Evolutionary conservation across 306 rosid genomes (phyloP).

Genomic region (Pyrus betulifolia): DNA sequence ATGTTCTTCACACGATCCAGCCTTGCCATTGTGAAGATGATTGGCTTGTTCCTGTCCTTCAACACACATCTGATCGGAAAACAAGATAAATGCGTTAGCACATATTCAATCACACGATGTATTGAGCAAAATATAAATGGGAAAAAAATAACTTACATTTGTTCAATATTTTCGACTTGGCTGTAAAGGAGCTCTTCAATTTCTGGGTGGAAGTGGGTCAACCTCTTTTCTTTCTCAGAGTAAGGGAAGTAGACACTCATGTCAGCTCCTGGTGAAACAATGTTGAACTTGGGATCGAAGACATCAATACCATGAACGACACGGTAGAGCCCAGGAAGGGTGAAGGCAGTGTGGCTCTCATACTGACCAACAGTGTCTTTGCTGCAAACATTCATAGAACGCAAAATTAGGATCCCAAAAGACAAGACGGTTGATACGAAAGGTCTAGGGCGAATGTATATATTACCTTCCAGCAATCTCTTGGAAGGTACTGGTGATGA

Average conservation of each 20-base stretch:
- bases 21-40: constrained; percentile 98
- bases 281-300: constrained; percentile 97
- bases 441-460: neutral
- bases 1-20: constrained; percentile 98
- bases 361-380: constrained; percentile 97
- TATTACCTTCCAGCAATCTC: constrained; percentile 97
- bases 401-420: neutral
- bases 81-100: neutral
- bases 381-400: constrained; percentile 31
- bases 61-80: constrained; percentile 55
- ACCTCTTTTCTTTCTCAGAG: constrained; percentile 54
- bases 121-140: neutral
- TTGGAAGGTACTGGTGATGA: constrained; percentile 96
- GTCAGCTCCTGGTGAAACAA: constrained; percentile 97
- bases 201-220: constrained; percentile 77
- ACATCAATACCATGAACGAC: constrained; percentile 97
- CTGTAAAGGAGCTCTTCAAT: constrained; percentile 94
- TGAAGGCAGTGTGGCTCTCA: constrained; percentile 96
- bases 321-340: constrained; percentile 95
- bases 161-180: constrained; percentile 73
- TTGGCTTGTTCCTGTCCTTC: constrained; percentile 90
- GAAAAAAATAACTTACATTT: constrained; percentile 46
- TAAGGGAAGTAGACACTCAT: constrained; percentile 75
- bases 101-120: neutral
- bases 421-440: neutral